Conservation (phyloP, 306 rosid species). For the Senna tora region DNA sequence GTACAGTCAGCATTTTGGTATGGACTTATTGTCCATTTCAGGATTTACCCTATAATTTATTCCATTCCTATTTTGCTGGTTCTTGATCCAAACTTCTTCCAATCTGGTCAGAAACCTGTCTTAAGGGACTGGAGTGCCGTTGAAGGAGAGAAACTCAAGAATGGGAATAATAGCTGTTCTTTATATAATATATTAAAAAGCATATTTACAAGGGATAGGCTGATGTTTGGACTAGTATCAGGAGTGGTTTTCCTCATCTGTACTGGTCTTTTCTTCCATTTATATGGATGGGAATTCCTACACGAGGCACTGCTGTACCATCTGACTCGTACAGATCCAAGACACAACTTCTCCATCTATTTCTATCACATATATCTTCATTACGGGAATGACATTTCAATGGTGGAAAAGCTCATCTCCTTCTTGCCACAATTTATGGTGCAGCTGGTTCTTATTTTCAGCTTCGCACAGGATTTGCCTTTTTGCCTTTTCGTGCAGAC, state of each 20-base stretch:
- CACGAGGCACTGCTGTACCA: conserved; percentile 86
- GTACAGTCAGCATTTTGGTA: conserved; percentile 95
- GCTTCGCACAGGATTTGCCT: conserved; percentile 77
- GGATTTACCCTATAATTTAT: conserved; percentile 88
- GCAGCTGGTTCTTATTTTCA: conserved; percentile 72
- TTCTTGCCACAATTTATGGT: conserved; percentile 86
- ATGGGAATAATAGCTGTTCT: conserved; percentile 35
- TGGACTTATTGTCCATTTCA: conserved; percentile 91
- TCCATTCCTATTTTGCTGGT: conserved; percentile 76
- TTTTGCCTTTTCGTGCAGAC: conserved; percentile 86
- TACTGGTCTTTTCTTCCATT: conserved; percentile 66
- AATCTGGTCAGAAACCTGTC: conserved; percentile 59
- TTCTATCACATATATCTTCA: conserved; percentile 91
- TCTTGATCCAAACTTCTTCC: conserved; percentile 76
- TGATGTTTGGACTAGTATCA: conserved; percentile 74
- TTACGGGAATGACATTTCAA: conserved; percentile 56
- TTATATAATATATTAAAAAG: conserved; percentile 52
- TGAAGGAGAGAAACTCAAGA: conserved; percentile 46
- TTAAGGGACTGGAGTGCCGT: conserved; percentile 63
- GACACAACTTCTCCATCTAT: conserved; percentile 91
- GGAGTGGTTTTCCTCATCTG: conserved; percentile 66
- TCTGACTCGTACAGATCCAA: conserved; percentile 89
- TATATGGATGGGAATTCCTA: conserved; percentile 86
- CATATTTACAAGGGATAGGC: conserved; percentile 62
- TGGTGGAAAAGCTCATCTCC: conserved; percentile 81